Conservation (phyloP, 2,329 filamentous ascomycete species). For the Diplocarpon rosae region DNA sequence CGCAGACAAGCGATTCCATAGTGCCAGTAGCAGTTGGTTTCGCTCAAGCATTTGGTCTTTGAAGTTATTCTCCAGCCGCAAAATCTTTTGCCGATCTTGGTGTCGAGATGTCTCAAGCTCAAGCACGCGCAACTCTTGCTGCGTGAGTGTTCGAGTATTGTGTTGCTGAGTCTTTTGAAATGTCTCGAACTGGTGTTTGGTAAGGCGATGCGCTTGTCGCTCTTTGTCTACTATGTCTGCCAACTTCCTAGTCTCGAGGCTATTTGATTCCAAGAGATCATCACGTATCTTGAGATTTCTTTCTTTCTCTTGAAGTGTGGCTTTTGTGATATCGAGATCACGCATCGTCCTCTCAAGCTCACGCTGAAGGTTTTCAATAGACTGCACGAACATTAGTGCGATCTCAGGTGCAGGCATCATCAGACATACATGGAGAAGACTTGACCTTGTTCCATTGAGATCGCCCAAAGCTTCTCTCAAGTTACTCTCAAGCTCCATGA, state of each 20-base stretch:
- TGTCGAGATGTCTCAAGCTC: slow-evolving; percentile 76
- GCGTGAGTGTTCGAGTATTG: slow-evolving; percentile 72
- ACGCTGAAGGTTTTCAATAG: slow-evolving; percentile 75
- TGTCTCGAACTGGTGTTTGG: slow-evolving; percentile 79
- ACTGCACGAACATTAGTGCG: slow-evolving; percentile 34
- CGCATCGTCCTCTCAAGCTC: slow-evolving; percentile 76
- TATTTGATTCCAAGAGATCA: slow-evolving; percentile 75
- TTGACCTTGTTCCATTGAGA: slow-evolving; percentile 74
- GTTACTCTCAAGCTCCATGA: slow-evolving; percentile 83
- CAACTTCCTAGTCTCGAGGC: slow-evolving; percentile 73
- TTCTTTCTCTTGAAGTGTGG: slow-evolving; percentile 79
- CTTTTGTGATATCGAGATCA: slow-evolving; percentile 70
- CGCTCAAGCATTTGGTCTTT: slow-evolving; percentile 83
- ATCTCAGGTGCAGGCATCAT: not conserved
- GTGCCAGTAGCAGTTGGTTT: slow-evolving; percentile 73
- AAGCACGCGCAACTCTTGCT: slow-evolving; percentile 71
- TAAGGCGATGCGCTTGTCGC: slow-evolving; percentile 70
- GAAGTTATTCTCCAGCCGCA: slow-evolving; percentile 62
- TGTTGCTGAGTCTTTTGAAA: slow-evolving; percentile 81
- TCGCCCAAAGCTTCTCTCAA: slow-evolving; percentile 81
- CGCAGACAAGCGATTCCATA: slow-evolving; percentile 81
- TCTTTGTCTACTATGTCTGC: slow-evolving; percentile 88
- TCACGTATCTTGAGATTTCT: slow-evolving; percentile 83
- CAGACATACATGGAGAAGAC: slow-evolving; percentile 59
- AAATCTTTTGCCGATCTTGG: slow-evolving; percentile 67